A percentile compares a stretch with the other conserved stretches of the same genome.
Evolutionary conservation across 106 monocot genomes (phyloP).

Genomic region (Dioscorea dumetorum): DNA sequence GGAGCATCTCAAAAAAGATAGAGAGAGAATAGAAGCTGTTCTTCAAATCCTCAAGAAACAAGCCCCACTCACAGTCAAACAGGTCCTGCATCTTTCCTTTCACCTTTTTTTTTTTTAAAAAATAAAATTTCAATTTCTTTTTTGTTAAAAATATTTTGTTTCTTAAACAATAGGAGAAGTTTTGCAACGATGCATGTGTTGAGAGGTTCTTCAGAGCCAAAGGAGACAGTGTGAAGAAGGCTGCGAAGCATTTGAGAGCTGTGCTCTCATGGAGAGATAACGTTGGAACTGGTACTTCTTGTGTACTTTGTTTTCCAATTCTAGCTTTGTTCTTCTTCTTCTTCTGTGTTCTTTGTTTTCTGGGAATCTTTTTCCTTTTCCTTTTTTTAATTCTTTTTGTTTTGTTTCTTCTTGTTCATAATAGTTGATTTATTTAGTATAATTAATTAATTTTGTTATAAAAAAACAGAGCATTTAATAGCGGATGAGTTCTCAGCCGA

Average conservation of each 20-base stretch:
- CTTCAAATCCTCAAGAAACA: conserved; percentile 32
- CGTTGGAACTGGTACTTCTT: conserved; percentile 55
- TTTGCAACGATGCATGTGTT: conserved; percentile 80
- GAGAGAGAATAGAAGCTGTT: conserved; percentile 23
- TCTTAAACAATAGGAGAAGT: conserved; percentile 59
- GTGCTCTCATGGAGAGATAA: conserved; percentile 87
- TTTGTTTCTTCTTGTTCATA: neutral
- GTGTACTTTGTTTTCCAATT: too few species aligned
- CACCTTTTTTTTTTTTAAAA: neutral
- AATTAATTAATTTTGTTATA: neutral
- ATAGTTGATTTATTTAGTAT: neutral
- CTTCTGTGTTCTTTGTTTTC: neutral
- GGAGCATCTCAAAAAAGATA: conserved; percentile 5
- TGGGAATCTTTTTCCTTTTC: neutral
- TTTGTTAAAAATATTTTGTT: neutral
- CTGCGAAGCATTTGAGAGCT: conserved; percentile 69
- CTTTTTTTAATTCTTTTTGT: neutral
- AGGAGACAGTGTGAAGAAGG: conserved; percentile 86
- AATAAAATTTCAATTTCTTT: neutral
- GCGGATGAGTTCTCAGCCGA: conserved; percentile 95
- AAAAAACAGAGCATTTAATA: conserved; percentile 66
- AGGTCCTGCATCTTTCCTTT: conserved; percentile 13
- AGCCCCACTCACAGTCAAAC: conserved; percentile 30
- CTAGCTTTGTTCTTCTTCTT: too few species aligned
- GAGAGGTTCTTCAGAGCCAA: conserved; percentile 64